Base-by-base conservation (phyloP, 306 rosid species). In the Cotoneaster glaucophyllus region DNA sequence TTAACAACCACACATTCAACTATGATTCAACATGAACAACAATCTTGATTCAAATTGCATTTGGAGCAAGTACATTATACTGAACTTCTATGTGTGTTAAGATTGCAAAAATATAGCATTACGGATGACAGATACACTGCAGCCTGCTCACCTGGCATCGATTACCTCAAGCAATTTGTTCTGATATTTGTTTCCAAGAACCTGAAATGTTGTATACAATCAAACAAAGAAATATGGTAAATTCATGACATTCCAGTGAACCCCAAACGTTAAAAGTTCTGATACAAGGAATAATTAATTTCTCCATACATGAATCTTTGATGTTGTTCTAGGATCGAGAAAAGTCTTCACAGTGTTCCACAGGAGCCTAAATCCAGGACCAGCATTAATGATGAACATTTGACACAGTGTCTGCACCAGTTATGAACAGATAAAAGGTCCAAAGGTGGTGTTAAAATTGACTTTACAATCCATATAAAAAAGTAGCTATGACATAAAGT, bases 381-480 rank as follows among this genome's bases (percentile, higher is more conserved):
- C 98, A 77, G 97, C 99, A 87, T 95, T 95, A 77, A 95, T 95
- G 72, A 95, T 90, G 80, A 90, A 92, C 99, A 95, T 95, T 87
- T 95, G 97, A 81, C 79, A 84, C 56, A 95, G 96, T 75, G 99
- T 95, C 99, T 95, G 93, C 54, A 79, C 54, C 77, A 73, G 73
- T 78, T 4, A 34, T 43, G 31, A 73, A 50, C 61, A 74, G 25
- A 63, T 28, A 78, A 77, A 41, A 26, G 15, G 11, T 64, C 45
- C 64, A 80, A 32, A 48, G 3, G 14, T 59, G 43, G 68, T 44
- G n/a, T 28, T 17, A n/a, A 65, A 70, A 25, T 53, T 68, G 41
- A n/a, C 41, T 39, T 76, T 62, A 13, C 24, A 28, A 26, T 44
- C 32, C 22, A 77, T 76, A 73, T 75, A 64, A 77, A 22, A 78